These are phyloP conservation scores for Ophiocordyceps camponoti-saundersi DNA, from an alignment of 2,329 filamentous ascomycete species.

Conservation along the genomic window DNA sequence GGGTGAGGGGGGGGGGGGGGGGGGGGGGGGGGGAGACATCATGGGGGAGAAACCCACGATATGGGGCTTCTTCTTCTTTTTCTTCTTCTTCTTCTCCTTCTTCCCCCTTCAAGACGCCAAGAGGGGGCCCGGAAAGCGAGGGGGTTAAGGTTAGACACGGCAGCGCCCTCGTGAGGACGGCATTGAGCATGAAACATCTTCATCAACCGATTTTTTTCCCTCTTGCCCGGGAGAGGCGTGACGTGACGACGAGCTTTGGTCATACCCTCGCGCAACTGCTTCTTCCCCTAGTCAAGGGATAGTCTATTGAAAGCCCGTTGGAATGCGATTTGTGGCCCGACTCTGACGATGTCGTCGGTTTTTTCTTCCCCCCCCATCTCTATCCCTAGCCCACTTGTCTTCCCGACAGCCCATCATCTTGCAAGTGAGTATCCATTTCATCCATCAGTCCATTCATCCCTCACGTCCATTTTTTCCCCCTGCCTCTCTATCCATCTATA, in stretches of 20 bases:
- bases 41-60: not conserved
- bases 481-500: not conserved
- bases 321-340: not conserved
- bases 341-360: not conserved
- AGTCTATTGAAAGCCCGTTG: not conserved
- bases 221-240: too few species aligned
- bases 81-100: too few species aligned
- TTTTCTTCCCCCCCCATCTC: not conserved
- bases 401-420: too few species aligned
- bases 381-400: not conserved
- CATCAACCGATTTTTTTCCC: not conserved
- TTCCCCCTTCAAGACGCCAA: too few species aligned
- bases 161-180: not conserved
- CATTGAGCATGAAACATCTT: not conserved
- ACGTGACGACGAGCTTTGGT: too few species aligned
- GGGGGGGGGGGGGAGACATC: not conserved
- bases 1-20: too few species aligned
- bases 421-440: too few species aligned
- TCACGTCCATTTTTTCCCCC: too few species aligned
- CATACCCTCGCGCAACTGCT: not conserved
- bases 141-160: not conserved
- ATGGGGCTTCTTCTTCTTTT: too few species aligned
- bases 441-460: too few species aligned
- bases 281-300: not conserved
- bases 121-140: not conserved